Conservation (phyloP, 1,284 basidiomycete species). For the Sporisorium reilianum region DNA sequence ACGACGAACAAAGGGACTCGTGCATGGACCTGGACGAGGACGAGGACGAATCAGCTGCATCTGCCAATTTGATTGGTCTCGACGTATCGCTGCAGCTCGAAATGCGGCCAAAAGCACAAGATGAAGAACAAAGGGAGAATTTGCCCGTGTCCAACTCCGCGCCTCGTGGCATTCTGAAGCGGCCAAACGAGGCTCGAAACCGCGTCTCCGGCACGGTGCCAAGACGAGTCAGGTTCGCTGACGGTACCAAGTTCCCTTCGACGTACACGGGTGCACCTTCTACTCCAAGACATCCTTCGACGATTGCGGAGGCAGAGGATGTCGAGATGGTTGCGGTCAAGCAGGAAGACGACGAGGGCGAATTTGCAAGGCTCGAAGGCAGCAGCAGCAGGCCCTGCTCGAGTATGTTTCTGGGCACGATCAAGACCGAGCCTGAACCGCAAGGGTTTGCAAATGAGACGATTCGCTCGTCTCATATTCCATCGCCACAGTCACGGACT, state of each 20-base stretch:
- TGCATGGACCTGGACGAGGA: too few relatives aligned
- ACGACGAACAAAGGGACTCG: conserved; percentile 1
- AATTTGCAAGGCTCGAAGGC: not conserved
- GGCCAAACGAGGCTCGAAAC: not conserved
- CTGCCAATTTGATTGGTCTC: not conserved
- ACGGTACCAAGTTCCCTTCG: not conserved
- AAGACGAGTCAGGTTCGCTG: conserved; percentile 2
- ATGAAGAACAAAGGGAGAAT: conserved; percentile 12
- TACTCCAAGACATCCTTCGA: conserved; percentile 2
- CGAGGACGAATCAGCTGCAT: not conserved
- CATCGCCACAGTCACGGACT: not conserved
- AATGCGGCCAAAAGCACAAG: not conserved
- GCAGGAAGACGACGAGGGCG: not conserved
- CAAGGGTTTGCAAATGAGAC: not conserved
- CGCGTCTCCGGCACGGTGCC: not conserved
- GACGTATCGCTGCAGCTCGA: not conserved
- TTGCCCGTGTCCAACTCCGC: conserved; percentile 18
- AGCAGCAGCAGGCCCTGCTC: not conserved
- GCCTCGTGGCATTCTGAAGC: not conserved
- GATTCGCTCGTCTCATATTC: not conserved
- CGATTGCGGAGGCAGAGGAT: not conserved
- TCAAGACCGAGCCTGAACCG: not conserved
- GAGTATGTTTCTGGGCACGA: not conserved
- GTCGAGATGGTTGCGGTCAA: conserved; percentile 5
- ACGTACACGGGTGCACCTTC: not conserved